phyloP scores from a whole-genome alignment of 495 filamentous ascomycete species.

The Talaromyces liani region DNA sequence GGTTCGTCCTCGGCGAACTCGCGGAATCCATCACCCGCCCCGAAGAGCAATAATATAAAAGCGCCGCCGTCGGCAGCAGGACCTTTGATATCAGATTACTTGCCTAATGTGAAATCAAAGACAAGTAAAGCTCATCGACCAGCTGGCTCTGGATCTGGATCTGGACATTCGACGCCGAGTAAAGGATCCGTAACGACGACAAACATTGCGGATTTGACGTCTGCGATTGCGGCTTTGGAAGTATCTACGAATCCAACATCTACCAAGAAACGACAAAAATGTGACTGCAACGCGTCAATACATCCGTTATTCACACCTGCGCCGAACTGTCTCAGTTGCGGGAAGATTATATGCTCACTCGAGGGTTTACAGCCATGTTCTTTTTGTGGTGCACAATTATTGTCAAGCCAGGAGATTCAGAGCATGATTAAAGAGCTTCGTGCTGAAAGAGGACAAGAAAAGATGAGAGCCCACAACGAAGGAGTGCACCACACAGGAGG shows the following conservation, averaged over 20 bases:
- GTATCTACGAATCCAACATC: constrained; percentile 78
- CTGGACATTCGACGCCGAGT: constrained; percentile 39
- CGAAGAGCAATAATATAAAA: constrained; percentile 38
- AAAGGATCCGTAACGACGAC: constrained; percentile 47
- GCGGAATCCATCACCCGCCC: constrained; percentile 30
- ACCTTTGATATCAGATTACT: constrained; percentile 69
- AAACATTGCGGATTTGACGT: constrained; percentile 75
- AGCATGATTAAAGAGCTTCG: constrained; percentile 81
- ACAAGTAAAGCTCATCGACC: constrained; percentile 32
- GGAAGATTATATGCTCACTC: constrained; percentile 94
- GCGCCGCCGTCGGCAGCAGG: constrained; percentile 64
- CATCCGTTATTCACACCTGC: constrained; percentile 81
- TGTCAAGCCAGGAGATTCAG: constrained; percentile 65
- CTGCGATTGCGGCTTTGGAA: constrained; percentile 85
- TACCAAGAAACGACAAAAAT: constrained; percentile 49
- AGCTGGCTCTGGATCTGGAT: constrained; percentile 3
- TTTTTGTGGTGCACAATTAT: constrained; percentile 70
- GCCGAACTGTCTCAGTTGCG: constrained; percentile 87
- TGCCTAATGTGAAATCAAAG: constrained; percentile 54
- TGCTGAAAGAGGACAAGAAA: constrained; percentile 79
- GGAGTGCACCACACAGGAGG: constrained; percentile 47
- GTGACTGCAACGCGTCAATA: constrained; percentile 75
- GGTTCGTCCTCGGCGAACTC: constrained; percentile 22
- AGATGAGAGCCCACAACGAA: constrained; percentile 72
- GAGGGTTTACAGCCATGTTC: constrained; percentile 94